Percentiles rank a stretch among this genome's conserved stretches.
phyloP scores from a whole-genome alignment of 2,329 filamentous ascomycete genomes.

The Paraphaeosphaeria sporulosa region DNA sequence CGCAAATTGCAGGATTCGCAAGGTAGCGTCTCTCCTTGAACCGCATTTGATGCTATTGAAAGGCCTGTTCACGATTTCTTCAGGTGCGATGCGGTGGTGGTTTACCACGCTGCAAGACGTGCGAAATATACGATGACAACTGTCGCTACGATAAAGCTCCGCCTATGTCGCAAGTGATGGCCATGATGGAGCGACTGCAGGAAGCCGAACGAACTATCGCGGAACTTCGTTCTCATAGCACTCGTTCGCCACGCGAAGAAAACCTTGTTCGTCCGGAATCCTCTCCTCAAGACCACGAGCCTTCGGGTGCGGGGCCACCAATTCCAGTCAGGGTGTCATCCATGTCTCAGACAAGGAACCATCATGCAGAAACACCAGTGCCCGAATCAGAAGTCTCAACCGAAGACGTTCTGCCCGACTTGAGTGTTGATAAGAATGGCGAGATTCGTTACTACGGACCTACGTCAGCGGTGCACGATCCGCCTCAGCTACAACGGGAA shows the following conservation, averaged over 20 bases:
- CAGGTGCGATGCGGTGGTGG: conserved; percentile 35
- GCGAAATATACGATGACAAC: conserved; percentile 40
- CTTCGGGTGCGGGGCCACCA: neutral
- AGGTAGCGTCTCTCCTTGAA: conserved; percentile 10
- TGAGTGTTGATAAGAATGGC: conserved; percentile 15
- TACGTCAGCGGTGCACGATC: conserved; percentile 19
- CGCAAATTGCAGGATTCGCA: conserved; percentile 15
- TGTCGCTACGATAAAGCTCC: conserved; percentile 45
- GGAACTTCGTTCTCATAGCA: neutral
- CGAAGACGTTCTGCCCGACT: conserved; percentile 1
- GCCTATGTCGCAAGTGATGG: conserved; percentile 42
- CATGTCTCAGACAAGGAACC: neutral
- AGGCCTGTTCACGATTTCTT: neutral
- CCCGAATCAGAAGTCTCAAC: neutral
- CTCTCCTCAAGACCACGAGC: neutral
- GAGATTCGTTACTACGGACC: conserved; percentile 17
- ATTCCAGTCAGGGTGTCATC: neutral
- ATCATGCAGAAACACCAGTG: neutral
- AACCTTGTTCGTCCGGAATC: neutral
- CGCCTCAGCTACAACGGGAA: conserved; percentile 6
- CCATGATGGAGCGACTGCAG: conserved; percentile 36
- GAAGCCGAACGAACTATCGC: conserved; percentile 13
- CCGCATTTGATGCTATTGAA: conserved; percentile 12
- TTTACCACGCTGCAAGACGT: conserved; percentile 42
- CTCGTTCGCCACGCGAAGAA: neutral